Base-by-base conservation (phyloP, 768 basidiomycete species). In the Mycena rosella region DNA sequence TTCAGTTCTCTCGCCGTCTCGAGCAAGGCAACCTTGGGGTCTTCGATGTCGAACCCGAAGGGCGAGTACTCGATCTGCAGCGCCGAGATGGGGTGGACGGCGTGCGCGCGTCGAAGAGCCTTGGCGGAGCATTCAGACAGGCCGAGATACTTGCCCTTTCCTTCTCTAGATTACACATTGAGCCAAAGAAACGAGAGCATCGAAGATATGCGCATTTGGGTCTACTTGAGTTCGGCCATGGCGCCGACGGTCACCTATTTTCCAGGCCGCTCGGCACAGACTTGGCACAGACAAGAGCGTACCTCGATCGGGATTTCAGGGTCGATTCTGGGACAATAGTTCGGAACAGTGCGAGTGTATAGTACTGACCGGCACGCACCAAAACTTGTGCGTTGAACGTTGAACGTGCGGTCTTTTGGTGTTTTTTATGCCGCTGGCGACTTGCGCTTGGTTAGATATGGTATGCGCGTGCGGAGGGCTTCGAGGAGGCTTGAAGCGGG, bases 91-190 rank as follows among this genome's bases (percentile, higher is more conserved):
- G 83, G 83, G 59, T 84, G 82, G 8, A 85, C 80, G 5, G 82
- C 81, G 64, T 82, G 78, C 3, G 87, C 87, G 11, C 88, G 83
- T 40, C 85, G 83, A 30, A 88, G 74, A 11, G 84, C 82, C 2
- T 70, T 67, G 2, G 81, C 80, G 9, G 80, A 83, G 61, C 78
- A 79, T 66, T 89, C 87, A 7, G 85, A 88, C 20, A 88, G 75
- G 3, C 88, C 87, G 29, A 88, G 77, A 70, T 87, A 84, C 60
- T 82, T 83, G 56, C 86, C 79, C 67, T 84, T 82, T 11, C 83
- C 78, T 68, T 80, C 57, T 74, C 82, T 77, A 69, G 14, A 51
- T 24, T 24, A 36, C 8, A 17, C n/a, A 11, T 36, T 68, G 32
- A 51, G 59, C n/a, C 32, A 22, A 53, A 52, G 36, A 15, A 40